These are phyloP conservation scores for Pestalotiopsis sp. DNA, from an alignment of 2,329 filamentous ascomycete genomes.

Conservation along the genomic window DNA sequence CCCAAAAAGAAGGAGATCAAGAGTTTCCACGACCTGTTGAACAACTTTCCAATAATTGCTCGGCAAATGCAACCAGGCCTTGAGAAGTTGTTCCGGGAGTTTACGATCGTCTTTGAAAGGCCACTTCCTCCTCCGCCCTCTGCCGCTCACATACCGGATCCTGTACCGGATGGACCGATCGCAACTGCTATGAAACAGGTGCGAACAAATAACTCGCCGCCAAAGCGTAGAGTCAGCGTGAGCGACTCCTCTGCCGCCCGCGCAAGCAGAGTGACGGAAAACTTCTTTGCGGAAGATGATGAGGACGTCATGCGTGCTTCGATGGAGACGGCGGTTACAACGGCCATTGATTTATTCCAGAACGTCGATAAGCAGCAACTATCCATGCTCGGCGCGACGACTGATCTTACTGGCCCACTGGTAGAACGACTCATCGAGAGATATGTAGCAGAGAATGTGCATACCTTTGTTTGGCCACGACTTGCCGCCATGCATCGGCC, in stretches of 20 bases:
- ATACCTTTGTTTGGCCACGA: constrained; percentile 84
- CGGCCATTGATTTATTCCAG: constrained; percentile 94
- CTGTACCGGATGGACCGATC: constrained; percentile 58
- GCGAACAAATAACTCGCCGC: constrained; percentile 50
- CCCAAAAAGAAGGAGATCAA: constrained; percentile 87
- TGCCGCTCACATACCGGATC: constrained; percentile 60
- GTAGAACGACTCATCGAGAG: constrained; percentile 94
- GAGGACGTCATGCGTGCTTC: constrained; percentile 88
- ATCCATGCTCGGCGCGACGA: constrained; percentile 87
- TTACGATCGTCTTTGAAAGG: constrained; percentile 81
- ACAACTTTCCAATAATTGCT: constrained; percentile 92
- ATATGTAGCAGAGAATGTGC: constrained; percentile 91
- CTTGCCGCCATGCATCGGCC: constrained; percentile 75
- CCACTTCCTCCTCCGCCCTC: constrained; percentile 77
- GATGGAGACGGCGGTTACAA: constrained; percentile 87
- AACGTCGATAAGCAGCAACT: constrained; percentile 94
- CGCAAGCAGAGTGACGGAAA: constrained; percentile 55
- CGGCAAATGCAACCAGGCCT: constrained; percentile 93
- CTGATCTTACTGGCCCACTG: constrained; percentile 86
- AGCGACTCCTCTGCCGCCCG: constrained; percentile 36
- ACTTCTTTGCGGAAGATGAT: constrained; percentile 82
- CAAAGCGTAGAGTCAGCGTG: constrained; percentile 31
- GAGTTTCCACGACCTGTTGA: constrained; percentile 85
- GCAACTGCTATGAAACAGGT: constrained; percentile 55
- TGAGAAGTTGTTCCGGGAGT: constrained; percentile 87